Conservation (phyloP, 495 filamentous ascomycete genomes). For the Lasiosphaeria ovina region DNA sequence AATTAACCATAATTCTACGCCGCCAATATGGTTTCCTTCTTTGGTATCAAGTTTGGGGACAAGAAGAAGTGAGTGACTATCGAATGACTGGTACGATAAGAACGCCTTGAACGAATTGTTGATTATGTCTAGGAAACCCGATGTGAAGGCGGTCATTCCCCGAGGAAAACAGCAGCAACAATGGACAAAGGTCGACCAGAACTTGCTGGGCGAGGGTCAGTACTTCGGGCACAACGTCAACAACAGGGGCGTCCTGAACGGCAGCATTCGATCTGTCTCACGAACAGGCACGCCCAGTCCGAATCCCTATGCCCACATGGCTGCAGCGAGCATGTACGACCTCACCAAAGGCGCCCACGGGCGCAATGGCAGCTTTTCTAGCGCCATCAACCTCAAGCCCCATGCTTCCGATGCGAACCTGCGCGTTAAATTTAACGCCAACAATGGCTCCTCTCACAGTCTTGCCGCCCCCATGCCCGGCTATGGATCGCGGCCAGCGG, state of each 20-base stretch:
- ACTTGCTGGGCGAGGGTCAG: slow-evolving; percentile 30
- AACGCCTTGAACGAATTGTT: slow-evolving; percentile 15
- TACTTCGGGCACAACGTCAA: slow-evolving; percentile 26
- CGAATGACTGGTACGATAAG: not conserved
- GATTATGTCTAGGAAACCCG: slow-evolving; percentile 33
- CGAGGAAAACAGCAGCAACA: slow-evolving; percentile 19
- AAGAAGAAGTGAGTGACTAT: slow-evolving; percentile 47
- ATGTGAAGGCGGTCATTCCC: slow-evolving; percentile 19
- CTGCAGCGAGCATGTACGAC: slow-evolving; percentile 39
- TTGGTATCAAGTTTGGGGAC: slow-evolving; percentile 47
- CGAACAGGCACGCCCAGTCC: slow-evolving; percentile 27
- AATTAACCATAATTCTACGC: slow-evolving; percentile 16
- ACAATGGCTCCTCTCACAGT: slow-evolving; percentile 26
- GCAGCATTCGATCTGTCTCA: slow-evolving; percentile 30
- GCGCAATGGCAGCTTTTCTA: slow-evolving; percentile 23
- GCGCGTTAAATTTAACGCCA: slow-evolving; percentile 28
- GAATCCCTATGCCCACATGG: slow-evolving; percentile 31
- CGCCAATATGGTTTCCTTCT: slow-evolving; percentile 48
- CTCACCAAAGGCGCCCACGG: slow-evolving; percentile 21
- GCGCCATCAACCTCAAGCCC: slow-evolving; percentile 28
- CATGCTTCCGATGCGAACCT: slow-evolving; percentile 40
- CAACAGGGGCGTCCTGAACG: slow-evolving; percentile 23
- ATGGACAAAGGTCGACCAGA: slow-evolving; percentile 32
- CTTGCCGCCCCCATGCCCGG: slow-evolving; percentile 19
- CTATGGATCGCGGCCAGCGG: slow-evolving; percentile 23